phyloP scores from a whole-genome alignment of 192 early-diverging fungal genomes.

The Linnemannia hyalina region DNA sequence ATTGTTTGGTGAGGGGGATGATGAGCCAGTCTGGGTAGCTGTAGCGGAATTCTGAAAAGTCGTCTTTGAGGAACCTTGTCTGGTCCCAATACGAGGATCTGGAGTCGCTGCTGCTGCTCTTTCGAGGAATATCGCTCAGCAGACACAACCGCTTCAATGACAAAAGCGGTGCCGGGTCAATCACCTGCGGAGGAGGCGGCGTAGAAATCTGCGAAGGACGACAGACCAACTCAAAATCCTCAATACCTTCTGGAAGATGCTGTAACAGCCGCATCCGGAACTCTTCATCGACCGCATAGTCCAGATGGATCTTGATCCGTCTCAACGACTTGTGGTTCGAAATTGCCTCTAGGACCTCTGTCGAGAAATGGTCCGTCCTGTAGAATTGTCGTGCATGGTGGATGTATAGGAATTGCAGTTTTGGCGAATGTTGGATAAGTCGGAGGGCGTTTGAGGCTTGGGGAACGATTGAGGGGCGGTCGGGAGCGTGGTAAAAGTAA shows the following conservation, averaged over 20 bases:
- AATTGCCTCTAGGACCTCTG: not conserved
- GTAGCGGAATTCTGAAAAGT: not conserved
- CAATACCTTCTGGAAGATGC: not conserved
- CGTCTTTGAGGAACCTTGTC: not conserved
- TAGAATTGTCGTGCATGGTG: not conserved
- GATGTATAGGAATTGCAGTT: not conserved
- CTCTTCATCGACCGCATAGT: not conserved
- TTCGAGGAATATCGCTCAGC: not conserved
- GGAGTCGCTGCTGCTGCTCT: not conserved
- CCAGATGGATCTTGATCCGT: not conserved
- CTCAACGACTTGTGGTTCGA: not conserved
- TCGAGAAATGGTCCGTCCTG: not conserved
- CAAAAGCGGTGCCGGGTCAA: not conserved
- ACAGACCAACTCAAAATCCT: not conserved
- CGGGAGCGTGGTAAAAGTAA: not conserved
- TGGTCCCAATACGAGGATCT: not conserved
- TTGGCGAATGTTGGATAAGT: not conserved
- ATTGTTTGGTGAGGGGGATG: not conserved
- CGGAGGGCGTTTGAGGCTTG: not conserved
- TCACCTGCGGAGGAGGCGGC: too few relatives aligned
- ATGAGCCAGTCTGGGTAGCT: not conserved
- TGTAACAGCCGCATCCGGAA: not conserved
- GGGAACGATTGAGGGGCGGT: not conserved
- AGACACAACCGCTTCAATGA: not conserved
- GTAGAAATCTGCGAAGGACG: not conserved